Conservation (phyloP, 2,329 filamentous ascomycete genomes). For the Metarhizium guizhouense region DNA sequence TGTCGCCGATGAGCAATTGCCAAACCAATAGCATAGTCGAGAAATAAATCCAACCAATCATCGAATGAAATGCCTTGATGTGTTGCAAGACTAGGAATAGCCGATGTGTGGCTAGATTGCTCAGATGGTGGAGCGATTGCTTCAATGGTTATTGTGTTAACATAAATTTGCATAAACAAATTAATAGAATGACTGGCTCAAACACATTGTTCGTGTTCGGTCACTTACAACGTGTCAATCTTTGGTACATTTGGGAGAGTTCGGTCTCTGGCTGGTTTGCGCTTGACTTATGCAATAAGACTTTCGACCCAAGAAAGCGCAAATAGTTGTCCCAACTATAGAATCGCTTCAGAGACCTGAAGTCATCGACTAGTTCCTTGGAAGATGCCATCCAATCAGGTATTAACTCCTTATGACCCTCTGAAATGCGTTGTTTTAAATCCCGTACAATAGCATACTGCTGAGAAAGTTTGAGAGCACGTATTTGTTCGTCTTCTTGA, state of each 20-base stretch:
- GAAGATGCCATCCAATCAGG: slow-evolving; percentile 49
- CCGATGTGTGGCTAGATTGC: slow-evolving; percentile 2
- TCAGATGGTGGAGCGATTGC: slow-evolving; percentile 9
- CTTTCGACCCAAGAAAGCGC: slow-evolving; percentile 39
- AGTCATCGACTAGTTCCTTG: slow-evolving; percentile 52
- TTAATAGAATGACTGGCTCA: slow-evolving; percentile 1
- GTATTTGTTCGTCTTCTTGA: slow-evolving; percentile 33
- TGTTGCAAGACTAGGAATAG: slow-evolving; percentile 7
- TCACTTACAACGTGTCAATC: slow-evolving; percentile 44
- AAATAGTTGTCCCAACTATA: slow-evolving; percentile 60
- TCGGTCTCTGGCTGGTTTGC: slow-evolving; percentile 28
- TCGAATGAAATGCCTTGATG: slow-evolving; percentile 76
- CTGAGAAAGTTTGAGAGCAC: slow-evolving; percentile 27
- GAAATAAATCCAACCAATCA: slow-evolving; percentile 82
- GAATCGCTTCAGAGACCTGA: slow-evolving; percentile 53
- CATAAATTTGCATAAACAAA: background rate
- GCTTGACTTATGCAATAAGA: slow-evolving; percentile 12
- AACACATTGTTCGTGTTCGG: background rate
- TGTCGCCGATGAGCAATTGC: slow-evolving; percentile 57
- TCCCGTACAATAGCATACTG: slow-evolving; percentile 36
- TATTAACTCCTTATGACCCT: slow-evolving; percentile 34
- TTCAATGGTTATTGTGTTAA: slow-evolving; percentile 2
- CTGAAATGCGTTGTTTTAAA: slow-evolving; percentile 31
- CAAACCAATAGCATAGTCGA: slow-evolving; percentile 74
- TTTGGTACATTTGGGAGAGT: slow-evolving; percentile 46